Percentiles rank a stretch among this genome's conserved stretches.
phyloP scores from a whole-genome alignment of 257 asterid species.

The Eucommia ulmoides region DNA sequence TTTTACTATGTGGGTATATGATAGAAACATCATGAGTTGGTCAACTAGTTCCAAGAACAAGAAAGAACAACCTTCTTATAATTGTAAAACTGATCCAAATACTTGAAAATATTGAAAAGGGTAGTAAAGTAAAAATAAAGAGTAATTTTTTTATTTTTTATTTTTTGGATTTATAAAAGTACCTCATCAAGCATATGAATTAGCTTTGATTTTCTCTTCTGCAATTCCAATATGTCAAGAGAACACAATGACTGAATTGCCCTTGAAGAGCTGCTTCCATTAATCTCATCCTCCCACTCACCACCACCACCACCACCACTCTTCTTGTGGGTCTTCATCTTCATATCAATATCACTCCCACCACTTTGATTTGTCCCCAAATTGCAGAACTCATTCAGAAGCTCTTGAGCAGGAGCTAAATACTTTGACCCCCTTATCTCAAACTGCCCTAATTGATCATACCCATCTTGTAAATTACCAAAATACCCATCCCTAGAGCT shows the following conservation, averaged over 20 bases:
- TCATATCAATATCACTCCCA: no score
- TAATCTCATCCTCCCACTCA: constrained; percentile 32
- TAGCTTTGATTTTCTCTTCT: constrained; percentile 57
- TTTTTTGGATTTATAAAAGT: neutral
- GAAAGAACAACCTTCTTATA: no score
- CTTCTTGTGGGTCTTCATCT: constrained; percentile 11
- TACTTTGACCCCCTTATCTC: constrained; percentile 43
- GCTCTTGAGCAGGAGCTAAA: constrained; percentile 59
- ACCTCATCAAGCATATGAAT: constrained; percentile 90
- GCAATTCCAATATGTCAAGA: constrained; percentile 64
- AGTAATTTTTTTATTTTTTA: neutral
- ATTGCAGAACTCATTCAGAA: constrained; percentile 61
- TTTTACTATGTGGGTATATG: neutral
- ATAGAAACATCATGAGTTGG: neutral
- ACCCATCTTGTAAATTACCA: constrained; percentile 25
- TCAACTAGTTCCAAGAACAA: no score
- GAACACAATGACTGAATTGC: constrained; percentile 43
- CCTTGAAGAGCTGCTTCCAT: constrained; percentile 17
- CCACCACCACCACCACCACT: constrained; percentile 20
- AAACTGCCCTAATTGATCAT: constrained; percentile 10
- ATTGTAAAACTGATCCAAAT: constrained; percentile 5
- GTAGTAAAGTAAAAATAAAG: neutral
- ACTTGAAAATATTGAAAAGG: constrained; percentile 17
- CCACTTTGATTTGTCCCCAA: constrained; percentile 33
- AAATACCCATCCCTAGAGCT: constrained; percentile 27